Conservation (phyloP, 2,329 filamentous ascomycete genomes). For the Phyllosticta citriasiana region DNA sequence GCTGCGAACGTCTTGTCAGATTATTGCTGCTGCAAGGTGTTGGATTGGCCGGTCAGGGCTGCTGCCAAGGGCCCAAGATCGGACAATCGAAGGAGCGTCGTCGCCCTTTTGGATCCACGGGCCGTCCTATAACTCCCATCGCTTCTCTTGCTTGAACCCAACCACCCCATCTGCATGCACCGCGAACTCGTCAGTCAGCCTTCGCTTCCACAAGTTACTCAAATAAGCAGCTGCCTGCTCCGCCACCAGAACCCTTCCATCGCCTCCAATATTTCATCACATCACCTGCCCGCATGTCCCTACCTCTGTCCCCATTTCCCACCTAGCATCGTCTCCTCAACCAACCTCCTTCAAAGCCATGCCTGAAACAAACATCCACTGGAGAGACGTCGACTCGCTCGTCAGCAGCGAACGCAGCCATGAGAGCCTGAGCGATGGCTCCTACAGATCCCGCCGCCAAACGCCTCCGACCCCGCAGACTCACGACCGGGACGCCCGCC, state of each 20-base stretch:
- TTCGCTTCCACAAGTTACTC: not conserved
- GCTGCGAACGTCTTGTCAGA: not conserved
- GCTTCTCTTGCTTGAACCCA: not conserved
- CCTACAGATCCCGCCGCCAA: conserved; percentile 22
- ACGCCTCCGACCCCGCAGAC: conserved; percentile 21
- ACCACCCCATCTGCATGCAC: not conserved
- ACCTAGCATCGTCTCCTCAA: not conserved
- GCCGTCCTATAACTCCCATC: not conserved
- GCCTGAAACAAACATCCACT: conserved; percentile 4
- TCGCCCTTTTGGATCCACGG: not conserved
- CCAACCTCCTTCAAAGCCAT: not conserved
- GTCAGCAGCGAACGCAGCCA: conserved; percentile 6
- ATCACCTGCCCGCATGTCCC: not conserved
- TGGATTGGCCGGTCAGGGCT: not conserved
- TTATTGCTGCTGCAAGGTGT: not conserved
- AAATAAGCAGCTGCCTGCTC: not conserved
- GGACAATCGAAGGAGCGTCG: not conserved
- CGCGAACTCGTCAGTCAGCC: not conserved
- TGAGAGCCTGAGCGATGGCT: conserved; percentile 19
- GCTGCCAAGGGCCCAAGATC: not conserved
- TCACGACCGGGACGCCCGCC: conserved; percentile 15
- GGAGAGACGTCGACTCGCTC: conserved; percentile 6
- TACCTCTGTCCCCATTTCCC: not conserved
- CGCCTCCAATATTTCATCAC: not conserved
- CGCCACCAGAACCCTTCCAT: not conserved